These are phyloP conservation scores for Chrysophaeum taylorii DNA, from an alignment of 352 stramenopile species.

Conservation along the genomic window DNA sequence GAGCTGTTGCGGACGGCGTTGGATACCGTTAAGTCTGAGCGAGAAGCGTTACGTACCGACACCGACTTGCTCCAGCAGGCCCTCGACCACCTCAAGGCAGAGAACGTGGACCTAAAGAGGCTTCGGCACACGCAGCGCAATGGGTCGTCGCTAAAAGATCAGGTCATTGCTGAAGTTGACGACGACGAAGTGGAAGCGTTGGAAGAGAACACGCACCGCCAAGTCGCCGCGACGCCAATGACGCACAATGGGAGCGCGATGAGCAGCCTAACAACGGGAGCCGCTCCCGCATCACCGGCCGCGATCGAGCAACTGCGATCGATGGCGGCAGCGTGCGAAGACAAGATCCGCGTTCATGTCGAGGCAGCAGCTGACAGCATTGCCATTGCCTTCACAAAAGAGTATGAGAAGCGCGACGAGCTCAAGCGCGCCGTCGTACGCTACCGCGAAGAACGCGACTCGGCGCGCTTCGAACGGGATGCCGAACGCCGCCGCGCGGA, in stretches of 20 bases:
- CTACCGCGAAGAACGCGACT: conserved; percentile 3
- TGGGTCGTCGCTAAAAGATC: too few relatives aligned
- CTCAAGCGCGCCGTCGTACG: background rate
- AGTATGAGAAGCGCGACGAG: background rate
- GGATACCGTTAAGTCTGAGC: background rate
- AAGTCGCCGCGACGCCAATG: too few relatives aligned
- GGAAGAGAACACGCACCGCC: too few relatives aligned
- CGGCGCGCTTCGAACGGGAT: background rate
- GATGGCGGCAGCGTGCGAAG: background rate
- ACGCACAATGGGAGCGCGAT: too few relatives aligned
- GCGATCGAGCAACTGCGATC: background rate
- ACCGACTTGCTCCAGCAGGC: background rate
- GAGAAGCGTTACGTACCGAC: background rate
- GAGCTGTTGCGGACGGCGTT: background rate
- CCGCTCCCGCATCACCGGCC: background rate
- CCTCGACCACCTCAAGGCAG: background rate
- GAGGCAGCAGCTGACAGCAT: conserved; percentile 3
- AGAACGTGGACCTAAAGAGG: background rate
- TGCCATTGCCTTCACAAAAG: background rate
- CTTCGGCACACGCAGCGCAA: too few relatives aligned
- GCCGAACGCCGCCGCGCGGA: too few relatives aligned
- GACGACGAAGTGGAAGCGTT: too few relatives aligned
- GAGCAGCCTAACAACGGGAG: too few relatives aligned
- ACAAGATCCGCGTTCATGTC: background rate
- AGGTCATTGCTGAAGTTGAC: too few relatives aligned